Percentiles rank a stretch among this genome's conserved stretches.
Conservation (phyloP, 345 rosid species). For the Lumnitzera littorea region DNA sequence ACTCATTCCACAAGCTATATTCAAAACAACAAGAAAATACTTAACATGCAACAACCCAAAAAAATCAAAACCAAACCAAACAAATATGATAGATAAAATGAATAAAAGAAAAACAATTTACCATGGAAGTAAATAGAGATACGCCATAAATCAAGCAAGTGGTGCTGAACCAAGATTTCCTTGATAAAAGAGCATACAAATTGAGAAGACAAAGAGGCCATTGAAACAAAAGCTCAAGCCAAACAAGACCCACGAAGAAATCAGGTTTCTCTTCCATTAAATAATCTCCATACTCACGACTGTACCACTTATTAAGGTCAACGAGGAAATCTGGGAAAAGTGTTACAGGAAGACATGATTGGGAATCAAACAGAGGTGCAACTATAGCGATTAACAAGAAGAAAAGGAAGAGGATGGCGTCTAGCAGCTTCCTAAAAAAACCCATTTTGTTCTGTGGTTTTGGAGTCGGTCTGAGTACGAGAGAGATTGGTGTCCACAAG, state of each 20-base stretch:
- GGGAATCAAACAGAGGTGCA: slow-evolving; percentile 57
- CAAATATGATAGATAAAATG: neutral
- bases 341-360: slow-evolving; percentile 37
- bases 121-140: slow-evolving; percentile 60
- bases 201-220: slow-evolving; percentile 73
- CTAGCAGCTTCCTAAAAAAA: slow-evolving; percentile 44
- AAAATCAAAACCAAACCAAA: neutral
- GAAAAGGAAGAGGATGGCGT: slow-evolving; percentile 40
- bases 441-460: slow-evolving; percentile 29
- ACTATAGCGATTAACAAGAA: slow-evolving; percentile 44
- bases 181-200: slow-evolving; percentile 41
- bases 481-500: neutral
- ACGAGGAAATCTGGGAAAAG: slow-evolving; percentile 47
- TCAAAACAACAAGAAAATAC: too few species aligned
- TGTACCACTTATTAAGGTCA: slow-evolving; percentile 38
- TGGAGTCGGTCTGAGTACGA: neutral
- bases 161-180: slow-evolving; percentile 60
- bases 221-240: slow-evolving; percentile 61
- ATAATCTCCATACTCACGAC: slow-evolving; percentile 48
- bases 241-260: slow-evolving; percentile 61
- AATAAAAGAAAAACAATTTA: slow-evolving; percentile 13
- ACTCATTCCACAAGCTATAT: neutral
- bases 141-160: slow-evolving; percentile 72
- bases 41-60: neutral
- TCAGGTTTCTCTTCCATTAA: slow-evolving; percentile 57